Evolutionary conservation across 2,329 filamentous ascomycete genomes (phyloP), one percentile per base, ranked within the genome.

Genomic region (Balansia obtecta): DNA sequence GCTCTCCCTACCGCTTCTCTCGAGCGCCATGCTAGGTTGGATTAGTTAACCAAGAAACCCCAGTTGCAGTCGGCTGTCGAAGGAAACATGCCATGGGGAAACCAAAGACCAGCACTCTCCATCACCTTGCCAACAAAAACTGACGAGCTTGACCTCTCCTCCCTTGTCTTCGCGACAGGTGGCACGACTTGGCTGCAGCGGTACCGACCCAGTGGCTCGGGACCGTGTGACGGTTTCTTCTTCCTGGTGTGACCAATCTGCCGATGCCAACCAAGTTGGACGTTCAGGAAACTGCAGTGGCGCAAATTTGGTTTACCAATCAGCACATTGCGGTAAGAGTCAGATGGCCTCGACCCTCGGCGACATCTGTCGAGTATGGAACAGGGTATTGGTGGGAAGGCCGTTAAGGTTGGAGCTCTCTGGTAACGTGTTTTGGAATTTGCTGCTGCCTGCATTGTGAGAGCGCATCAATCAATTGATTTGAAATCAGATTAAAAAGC

Each of bases 141-240:
- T 27, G 27, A 27, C 27, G 7, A 27, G 27, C 27, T 27, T 27
- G 27, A 8, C 27, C 2, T 27, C 27, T 7, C 27, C 27, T 27
- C 4, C 27, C 27, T 27, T 8, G 8, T 27, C n/a, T 22, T 15
- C 27, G 16, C 32, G n/a, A 33, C 46, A 48, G 39, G 46, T 48
- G 39, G 13, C 39, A 48, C 46, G 39, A 43, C 37, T 8, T 20
- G 9, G n/a, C n/a, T 15, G 13, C 15, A 27, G 18, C 13, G 40
- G 16, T 37, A 47, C 46, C 32, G 41, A 22, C 30, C 46, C 46
- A 48, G 42, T 30, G 39, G 39, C 39, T 18, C 46, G 46, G 46
- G 46, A 48, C 30, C 27, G 33, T 37, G 46, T 34, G 40, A 34
- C 32, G 34, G 20, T 46, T 45, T 20, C 16, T 44, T 32, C 10